phyloP scores from a whole-genome alignment of 169 alveolate species.

The Sarcocystis neurona region DNA sequence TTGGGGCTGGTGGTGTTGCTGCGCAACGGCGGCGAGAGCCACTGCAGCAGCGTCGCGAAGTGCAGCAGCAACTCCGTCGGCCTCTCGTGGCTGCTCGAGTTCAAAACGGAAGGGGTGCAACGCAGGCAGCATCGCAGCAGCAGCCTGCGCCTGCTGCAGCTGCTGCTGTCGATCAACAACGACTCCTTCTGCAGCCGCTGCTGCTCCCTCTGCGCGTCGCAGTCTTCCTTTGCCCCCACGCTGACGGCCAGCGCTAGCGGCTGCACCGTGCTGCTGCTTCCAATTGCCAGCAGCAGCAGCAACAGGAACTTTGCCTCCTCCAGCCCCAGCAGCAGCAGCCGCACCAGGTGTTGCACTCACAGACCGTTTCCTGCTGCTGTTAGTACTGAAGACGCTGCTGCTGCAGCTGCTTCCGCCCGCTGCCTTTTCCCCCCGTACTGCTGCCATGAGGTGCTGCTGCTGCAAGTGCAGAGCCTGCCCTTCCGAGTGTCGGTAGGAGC shows the following conservation, averaged over 20 bases:
- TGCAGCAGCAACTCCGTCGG: constrained; percentile 7
- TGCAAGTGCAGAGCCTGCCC: neutral
- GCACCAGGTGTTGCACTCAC: no score
- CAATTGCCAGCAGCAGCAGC: neutral
- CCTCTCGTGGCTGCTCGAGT: constrained; percentile 20
- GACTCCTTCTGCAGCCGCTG: neutral
- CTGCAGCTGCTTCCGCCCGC: neutral
- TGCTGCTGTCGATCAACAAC: neutral
- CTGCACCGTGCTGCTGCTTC: neutral
- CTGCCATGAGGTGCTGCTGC: neutral
- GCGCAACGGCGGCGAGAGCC: neutral
- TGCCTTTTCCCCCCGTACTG: neutral
- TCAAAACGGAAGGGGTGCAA: no score
- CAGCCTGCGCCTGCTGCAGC: neutral
- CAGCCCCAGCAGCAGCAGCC: neutral
- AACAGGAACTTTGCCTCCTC: neutral
- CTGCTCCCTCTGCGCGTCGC: neutral
- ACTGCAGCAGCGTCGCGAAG: constrained; percentile 16
- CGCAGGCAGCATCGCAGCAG: constrained; percentile 4
- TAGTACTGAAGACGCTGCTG: neutral
- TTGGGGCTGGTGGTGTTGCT: neutral
- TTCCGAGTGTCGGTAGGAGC: neutral
- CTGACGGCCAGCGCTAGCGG: neutral
- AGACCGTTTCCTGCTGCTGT: no score
- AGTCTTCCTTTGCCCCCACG: neutral